Conservation (phyloP, 1,284 basidiomycete genomes). For the Trametes polyzona region DNA sequence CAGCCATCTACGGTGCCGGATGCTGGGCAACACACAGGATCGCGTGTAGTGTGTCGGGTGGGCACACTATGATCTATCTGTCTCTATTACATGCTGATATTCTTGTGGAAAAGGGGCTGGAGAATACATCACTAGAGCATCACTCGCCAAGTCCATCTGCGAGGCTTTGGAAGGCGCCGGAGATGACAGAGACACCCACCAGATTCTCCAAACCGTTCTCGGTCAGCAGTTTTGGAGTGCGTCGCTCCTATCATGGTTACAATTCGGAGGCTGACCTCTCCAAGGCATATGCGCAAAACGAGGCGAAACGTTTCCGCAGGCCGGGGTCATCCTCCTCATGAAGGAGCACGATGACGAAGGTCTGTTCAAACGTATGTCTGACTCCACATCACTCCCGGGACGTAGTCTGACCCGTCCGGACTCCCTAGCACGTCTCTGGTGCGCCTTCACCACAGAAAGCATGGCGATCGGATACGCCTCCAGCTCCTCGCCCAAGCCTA, state of each 20-base stretch:
- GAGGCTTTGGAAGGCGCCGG: slow-evolving; percentile 32
- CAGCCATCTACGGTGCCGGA: slow-evolving; percentile 66
- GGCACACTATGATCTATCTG: background rate
- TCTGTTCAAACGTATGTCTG: slow-evolving; percentile 27
- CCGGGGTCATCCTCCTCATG: slow-evolving; percentile 51
- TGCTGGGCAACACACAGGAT: slow-evolving; percentile 61
- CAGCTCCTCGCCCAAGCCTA: slow-evolving; percentile 52
- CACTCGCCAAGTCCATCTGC: slow-evolving; percentile 41
- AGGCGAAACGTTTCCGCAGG: slow-evolving; percentile 36
- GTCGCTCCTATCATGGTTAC: slow-evolving; percentile 5
- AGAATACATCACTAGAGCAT: slow-evolving; percentile 44
- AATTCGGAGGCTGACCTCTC: background rate
- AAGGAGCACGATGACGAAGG: slow-evolving; percentile 43
- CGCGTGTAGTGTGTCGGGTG: slow-evolving; percentile 75
- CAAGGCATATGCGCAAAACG: slow-evolving; percentile 30
- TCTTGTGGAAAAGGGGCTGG: slow-evolving; percentile 40
- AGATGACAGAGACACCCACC: slow-evolving; percentile 34
- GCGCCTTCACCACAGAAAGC: slow-evolving; percentile 79
- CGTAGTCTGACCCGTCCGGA: slow-evolving; percentile 3
- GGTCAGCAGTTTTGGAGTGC: slow-evolving; percentile 31
- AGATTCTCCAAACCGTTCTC: slow-evolving; percentile 35
- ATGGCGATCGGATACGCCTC: slow-evolving; percentile 77
- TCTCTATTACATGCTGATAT: background rate
- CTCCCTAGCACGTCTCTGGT: slow-evolving; percentile 66
- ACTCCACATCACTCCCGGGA: background rate